Percentiles rank a stretch among this genome's conserved stretches.
phyloP scores from a whole-genome alignment of 108 stramenopile species.

The Skeletonema marinoi region DNA sequence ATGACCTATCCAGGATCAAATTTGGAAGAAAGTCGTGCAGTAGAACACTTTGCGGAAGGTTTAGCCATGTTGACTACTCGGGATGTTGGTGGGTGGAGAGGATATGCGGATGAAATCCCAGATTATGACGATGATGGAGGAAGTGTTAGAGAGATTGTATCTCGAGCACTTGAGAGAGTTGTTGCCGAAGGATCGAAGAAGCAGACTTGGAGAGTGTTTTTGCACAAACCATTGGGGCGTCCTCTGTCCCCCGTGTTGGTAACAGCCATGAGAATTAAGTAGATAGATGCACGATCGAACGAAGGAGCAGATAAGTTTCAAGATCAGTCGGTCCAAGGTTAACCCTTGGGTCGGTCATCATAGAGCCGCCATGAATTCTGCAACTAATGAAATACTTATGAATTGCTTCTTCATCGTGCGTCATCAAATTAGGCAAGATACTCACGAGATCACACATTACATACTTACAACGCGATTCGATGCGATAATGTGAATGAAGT shows the following conservation, averaged over 20 bases:
- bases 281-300: conserved; percentile 23
- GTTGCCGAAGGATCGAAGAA: conserved; percentile 32
- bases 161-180: conserved; percentile 42
- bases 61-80: conserved; percentile 68
- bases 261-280: conserved; percentile 6
- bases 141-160: conserved; percentile 37
- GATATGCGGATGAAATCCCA: conserved; percentile 41
- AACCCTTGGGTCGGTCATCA: too few relatives aligned
- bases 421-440: too few relatives aligned
- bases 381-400: too few relatives aligned
- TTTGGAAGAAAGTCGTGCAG: conserved; percentile 65
- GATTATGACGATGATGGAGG: conserved; percentile 17
- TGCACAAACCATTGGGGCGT: not conserved
- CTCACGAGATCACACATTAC: too few relatives aligned
- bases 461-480: too few relatives aligned
- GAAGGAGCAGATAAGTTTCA: too few relatives aligned
- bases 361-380: too few relatives aligned
- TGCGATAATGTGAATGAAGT: too few relatives aligned
- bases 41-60: conserved; percentile 67
- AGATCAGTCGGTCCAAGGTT: too few relatives aligned
- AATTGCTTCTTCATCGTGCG: too few relatives aligned
- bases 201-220: conserved; percentile 32
- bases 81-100: conserved; percentile 68
- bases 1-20: conserved; percentile 79
- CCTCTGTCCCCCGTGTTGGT: not conserved